Conservation (phyloP, 108 stramenopile species). For the Stephanodiscus minutulus region DNA sequence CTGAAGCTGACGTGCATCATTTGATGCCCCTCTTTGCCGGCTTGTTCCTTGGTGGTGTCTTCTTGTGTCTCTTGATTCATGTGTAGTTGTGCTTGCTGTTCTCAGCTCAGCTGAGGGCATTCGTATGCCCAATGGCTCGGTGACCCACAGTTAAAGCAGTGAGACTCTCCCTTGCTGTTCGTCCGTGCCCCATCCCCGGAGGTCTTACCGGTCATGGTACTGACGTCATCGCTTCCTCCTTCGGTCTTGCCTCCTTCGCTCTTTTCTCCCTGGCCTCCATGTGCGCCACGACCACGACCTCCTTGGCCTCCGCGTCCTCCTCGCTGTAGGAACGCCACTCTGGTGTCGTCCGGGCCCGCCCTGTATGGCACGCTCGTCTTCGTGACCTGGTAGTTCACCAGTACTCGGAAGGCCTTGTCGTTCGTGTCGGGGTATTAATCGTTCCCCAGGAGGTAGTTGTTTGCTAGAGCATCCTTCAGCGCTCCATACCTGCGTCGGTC, state of each 20-base stretch:
- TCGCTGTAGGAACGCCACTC: conserved; percentile 17
- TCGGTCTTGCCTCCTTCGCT: no score
- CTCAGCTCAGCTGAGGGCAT: background rate
- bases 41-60: background rate
- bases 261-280: no score
- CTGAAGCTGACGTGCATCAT: background rate
- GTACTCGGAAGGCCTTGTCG: background rate
- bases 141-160: no score
- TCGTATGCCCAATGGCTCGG: background rate
- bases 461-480: conserved; percentile 4
- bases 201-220: no score
- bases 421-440: conserved; percentile 15
- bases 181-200: no score
- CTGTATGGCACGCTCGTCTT: background rate
- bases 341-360: no score
- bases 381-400: background rate
- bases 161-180: no score
- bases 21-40: background rate
- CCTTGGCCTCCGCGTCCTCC: background rate
- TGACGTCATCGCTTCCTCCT: no score
- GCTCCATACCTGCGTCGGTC: conserved; percentile 3
- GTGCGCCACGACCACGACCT: no score
- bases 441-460: conserved; percentile 5
- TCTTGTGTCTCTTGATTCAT: background rate
- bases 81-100: background rate